Evolutionary conservation across 192 early-diverging fungal species (phyloP).

Genomic region (Gorgonomyces haynaldii): DNA sequence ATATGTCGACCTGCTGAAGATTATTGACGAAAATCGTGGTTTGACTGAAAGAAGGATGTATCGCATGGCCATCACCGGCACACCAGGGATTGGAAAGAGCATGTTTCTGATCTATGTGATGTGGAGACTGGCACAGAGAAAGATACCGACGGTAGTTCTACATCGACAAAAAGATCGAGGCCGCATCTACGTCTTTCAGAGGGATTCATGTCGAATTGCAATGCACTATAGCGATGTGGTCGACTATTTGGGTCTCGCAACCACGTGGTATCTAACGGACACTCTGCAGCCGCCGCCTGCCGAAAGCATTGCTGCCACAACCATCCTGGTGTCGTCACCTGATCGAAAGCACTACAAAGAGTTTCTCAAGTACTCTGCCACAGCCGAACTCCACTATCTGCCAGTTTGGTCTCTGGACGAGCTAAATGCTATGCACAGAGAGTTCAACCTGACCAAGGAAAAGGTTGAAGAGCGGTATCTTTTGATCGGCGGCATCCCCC

Average conservation of each 20-base stretch:
- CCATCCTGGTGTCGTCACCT: not conserved
- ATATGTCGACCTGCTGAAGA: not conserved
- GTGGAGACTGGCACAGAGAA: constrained; percentile 1
- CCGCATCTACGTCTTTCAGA: not conserved
- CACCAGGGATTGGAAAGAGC: constrained; percentile 53
- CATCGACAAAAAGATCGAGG: not conserved
- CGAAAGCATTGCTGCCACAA: not conserved
- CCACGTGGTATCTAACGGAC: not conserved
- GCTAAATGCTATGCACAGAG: not conserved
- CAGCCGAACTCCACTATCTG: not conserved
- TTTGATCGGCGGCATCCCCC: constrained; percentile 1
- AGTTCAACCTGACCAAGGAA: constrained; percentile 1
- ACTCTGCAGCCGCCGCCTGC: not conserved
- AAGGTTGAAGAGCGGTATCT: not conserved
- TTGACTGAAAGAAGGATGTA: too few species aligned
- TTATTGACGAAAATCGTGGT: not conserved
- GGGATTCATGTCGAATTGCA: not conserved
- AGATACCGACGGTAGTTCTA: not conserved
- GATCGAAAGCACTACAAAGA: too few species aligned
- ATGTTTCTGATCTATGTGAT: constrained; percentile 46
- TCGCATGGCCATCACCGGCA: constrained; percentile 2
- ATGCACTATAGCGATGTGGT: not conserved
- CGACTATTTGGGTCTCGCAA: not conserved
- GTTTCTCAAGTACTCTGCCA: not conserved
- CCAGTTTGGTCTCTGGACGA: not conserved